These are phyloP conservation scores for Sarocladium kiliense DNA, from an alignment of 2,329 filamentous ascomycete species.

Conservation along the genomic window DNA sequence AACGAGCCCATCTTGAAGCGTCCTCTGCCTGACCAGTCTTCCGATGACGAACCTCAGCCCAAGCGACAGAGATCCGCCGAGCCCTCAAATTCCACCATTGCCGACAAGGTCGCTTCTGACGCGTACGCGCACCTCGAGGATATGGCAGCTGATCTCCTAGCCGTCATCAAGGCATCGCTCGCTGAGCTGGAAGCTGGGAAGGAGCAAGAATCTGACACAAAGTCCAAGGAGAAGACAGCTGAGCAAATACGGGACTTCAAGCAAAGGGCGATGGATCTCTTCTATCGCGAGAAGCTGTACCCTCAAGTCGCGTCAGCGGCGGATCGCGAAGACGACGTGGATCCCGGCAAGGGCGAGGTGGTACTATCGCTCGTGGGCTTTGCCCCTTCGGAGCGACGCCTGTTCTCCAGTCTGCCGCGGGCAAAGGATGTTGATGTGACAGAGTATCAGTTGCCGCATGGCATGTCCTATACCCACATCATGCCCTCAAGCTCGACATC, in stretches of 20 bases:
- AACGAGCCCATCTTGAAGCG: constrained; percentile 51
- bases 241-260: constrained; percentile 52
- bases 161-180: constrained; percentile 41
- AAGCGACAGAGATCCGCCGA: constrained; percentile 58
- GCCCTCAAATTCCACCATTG: constrained; percentile 36
- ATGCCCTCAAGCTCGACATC: constrained; percentile 22
- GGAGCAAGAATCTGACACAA: constrained; percentile 22
- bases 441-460: constrained; percentile 61
- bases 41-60: constrained; percentile 46
- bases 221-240: constrained; percentile 21
- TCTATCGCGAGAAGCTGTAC: constrained; percentile 55
- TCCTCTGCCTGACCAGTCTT: constrained; percentile 37
- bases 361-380: constrained; percentile 75
- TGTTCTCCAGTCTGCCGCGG: constrained; percentile 75
- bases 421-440: constrained; percentile 24
- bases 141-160: constrained; percentile 53
- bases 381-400: constrained; percentile 66
- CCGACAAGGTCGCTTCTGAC: constrained; percentile 47
- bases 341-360: constrained; percentile 28
- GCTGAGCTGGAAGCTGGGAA: constrained; percentile 37
- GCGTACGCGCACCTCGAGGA: constrained; percentile 59
- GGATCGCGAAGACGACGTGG: constrained; percentile 34
- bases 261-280: constrained; percentile 56
- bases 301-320: constrained; percentile 28
- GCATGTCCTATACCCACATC: constrained; percentile 50